Conservation (phyloP, 2,329 filamentous ascomycete species). For the Verticillium isaacii region DNA sequence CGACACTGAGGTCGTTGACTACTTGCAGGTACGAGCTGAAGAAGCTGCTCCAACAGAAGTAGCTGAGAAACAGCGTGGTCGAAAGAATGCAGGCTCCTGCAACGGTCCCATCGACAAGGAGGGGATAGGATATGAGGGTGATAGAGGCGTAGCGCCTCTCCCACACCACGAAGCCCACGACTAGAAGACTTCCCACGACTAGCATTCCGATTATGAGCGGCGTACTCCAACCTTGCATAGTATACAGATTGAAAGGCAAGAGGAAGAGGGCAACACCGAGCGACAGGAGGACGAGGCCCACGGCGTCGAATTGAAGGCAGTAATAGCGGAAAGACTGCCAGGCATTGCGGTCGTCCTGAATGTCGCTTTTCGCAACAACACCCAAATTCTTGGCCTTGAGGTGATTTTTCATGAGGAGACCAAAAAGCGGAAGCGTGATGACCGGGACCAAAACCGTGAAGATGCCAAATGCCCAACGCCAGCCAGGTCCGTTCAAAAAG, state of each 20-base stretch:
- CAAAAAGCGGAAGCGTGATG: constrained; percentile 16
- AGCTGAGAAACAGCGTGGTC: constrained; percentile 18
- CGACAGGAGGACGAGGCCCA: constrained; percentile 45
- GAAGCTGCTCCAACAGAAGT: constrained; percentile 29
- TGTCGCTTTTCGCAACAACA: constrained; percentile 1
- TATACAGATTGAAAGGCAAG: constrained; percentile 50
- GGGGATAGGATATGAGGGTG: constrained; percentile 38
- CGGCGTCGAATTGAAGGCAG: constrained; percentile 45
- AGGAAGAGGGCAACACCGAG: constrained; percentile 50
- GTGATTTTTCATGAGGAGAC: constrained; percentile 14
- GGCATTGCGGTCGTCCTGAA: background rate
- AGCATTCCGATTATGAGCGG: constrained; percentile 43
- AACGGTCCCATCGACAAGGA: constrained; percentile 24
- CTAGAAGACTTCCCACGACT: constrained; percentile 46
- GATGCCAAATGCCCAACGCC: constrained; percentile 39
- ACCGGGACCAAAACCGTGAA: constrained; percentile 53
- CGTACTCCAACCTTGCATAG: constrained; percentile 34
- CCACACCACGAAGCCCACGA: constrained; percentile 45
- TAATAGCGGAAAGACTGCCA: constrained; percentile 26
- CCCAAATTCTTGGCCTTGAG: constrained; percentile 15
- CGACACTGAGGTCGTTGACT: constrained; percentile 21
- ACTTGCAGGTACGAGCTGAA: constrained; percentile 35
- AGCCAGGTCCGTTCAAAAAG: constrained; percentile 15
- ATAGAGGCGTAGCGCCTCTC: constrained; percentile 43
- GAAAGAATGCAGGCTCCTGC: constrained; percentile 16